Percentiles rank a stretch among this genome's conserved stretches.
Evolutionary conservation across 2,329 filamentous ascomycete species (phyloP).

Genomic region (Calonectria crousiana): DNA sequence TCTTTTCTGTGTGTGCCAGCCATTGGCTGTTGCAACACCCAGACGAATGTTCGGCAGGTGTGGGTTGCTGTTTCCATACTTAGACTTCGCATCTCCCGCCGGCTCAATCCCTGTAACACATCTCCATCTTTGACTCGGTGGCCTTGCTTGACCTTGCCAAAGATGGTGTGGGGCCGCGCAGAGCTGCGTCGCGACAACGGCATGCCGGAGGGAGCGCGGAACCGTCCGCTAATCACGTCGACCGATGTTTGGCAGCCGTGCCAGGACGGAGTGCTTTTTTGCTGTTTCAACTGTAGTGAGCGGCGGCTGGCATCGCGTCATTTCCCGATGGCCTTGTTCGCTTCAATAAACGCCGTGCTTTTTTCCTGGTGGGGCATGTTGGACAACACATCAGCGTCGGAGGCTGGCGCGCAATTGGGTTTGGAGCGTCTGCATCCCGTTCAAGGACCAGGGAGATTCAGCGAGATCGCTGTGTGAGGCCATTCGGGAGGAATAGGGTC

Average conservation of each 20-base stretch:
- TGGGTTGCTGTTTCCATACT: not conserved
- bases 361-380: constrained; percentile 16
- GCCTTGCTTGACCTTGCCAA: constrained; percentile 13
- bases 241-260: constrained; percentile 16
- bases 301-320: not conserved
- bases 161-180: constrained; percentile 11
- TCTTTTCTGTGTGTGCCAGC: not conserved
- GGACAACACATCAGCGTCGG: constrained; percentile 22
- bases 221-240: constrained; percentile 22
- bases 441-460: constrained; percentile 23
- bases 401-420: constrained; percentile 17
- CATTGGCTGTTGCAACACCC: not conserved
- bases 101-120: not conserved
- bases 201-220: constrained; percentile 21
- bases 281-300: not conserved
- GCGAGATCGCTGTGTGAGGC: not conserved
- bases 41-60: constrained; percentile 5
- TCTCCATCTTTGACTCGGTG: not conserved
- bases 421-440: constrained; percentile 9
- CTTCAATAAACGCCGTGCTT: constrained; percentile 13
- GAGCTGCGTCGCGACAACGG: constrained; percentile 19
- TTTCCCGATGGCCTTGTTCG: not conserved
- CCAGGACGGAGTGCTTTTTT: constrained; percentile 9
- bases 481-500: constrained; percentile 25
- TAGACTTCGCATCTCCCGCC: constrained; percentile 23